Evolutionary conservation across 306 rosid species (phyloP), one percentile per base, ranked within the genome.

Genomic region (Arachis stenosperma): DNA sequence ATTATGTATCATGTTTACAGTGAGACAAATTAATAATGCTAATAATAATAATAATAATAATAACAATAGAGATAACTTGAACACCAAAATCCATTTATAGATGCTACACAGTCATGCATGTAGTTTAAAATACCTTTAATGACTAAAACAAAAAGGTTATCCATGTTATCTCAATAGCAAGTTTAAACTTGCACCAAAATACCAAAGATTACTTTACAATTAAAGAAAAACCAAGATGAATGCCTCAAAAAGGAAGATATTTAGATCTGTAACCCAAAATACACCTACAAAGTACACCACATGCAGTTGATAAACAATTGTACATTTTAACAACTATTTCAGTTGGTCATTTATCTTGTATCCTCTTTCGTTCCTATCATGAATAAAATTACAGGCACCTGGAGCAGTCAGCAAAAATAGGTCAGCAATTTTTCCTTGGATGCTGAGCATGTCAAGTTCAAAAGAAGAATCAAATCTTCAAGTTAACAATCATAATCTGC

Each of bases 361-460:
- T 64, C 51, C 30, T 36, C 5, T 48, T 48, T 46, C 4, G 48
- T 44, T 47, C 48, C 57, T 76, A 61, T 69, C 64, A 73, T 27
- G 76, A 73, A 77, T 77, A 84, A 4, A 81, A 70, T 80, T 80
- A 84, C 82, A 84, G 30, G 77, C 72, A 62, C 57, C 80, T 17
- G 78, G 75, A 75, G 61, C 73, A 40, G 43, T 73, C 74, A 51
- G 78, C 72, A 62, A 52, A 61, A 58, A 42, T 61, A 68, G 59
- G 60, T 56, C 80, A 68, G 77, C 75, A 68, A 59, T 65, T 33
- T 33, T 33, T 74, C 68, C 76, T 73, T 76, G 52, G 55, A 75
- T 22, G 56, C 59, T 54, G 70, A 68, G 65, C 68, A 9, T 42
- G 82, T 57, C 52, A 71, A 73, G 75, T 50, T 75, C 80, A 58